Evolutionary conservation across 2,329 filamentous ascomycete genomes (phyloP).

Genomic region (Hansfordia pulvinata): DNA sequence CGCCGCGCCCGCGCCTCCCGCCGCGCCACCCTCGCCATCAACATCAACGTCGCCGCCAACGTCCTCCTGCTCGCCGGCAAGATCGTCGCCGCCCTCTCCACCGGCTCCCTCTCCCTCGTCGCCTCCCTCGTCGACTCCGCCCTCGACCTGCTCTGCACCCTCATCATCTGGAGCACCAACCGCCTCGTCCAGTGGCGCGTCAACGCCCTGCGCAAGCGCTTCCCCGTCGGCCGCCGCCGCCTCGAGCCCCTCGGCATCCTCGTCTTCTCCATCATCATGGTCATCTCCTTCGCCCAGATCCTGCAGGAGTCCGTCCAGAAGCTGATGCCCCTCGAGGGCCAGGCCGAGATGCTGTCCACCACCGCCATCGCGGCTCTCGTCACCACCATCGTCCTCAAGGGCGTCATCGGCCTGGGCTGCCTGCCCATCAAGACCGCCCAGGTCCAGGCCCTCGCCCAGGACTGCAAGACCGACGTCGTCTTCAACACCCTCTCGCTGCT

Average conservation of each 20-base stretch:
- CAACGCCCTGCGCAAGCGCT: constrained; percentile 31
- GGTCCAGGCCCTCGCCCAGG: constrained; percentile 48
- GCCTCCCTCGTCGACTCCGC: constrained; percentile 49
- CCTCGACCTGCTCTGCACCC: constrained; percentile 44
- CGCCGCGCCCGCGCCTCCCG: constrained; percentile 28
- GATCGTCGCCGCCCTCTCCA: constrained; percentile 37
- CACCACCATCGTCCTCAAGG: constrained; percentile 43
- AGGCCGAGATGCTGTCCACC: constrained; percentile 31
- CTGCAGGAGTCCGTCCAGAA: constrained; percentile 45
- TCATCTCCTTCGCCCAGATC: constrained; percentile 48
- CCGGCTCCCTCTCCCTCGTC: constrained; percentile 44
- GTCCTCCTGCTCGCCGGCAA: constrained; percentile 41
- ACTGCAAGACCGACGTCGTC: constrained; percentile 50
- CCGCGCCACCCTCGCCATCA: constrained; percentile 36
- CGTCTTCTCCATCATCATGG: constrained; percentile 50
- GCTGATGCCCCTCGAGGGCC: constrained; percentile 30
- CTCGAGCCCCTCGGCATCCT: constrained; percentile 49
- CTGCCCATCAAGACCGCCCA: constrained; percentile 47
- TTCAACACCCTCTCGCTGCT: constrained; percentile 51
- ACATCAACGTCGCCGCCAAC: constrained; percentile 46
- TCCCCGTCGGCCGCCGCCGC: constrained; percentile 41
- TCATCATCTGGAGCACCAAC: constrained; percentile 48
- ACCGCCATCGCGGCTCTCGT: constrained; percentile 43
- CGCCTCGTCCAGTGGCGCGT: constrained; percentile 43
- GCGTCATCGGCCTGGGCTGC: constrained; percentile 45